Evolutionary conservation across 495 filamentous ascomycete species (phyloP).

Genomic region (Penicillium macrosclerotiorum): DNA sequence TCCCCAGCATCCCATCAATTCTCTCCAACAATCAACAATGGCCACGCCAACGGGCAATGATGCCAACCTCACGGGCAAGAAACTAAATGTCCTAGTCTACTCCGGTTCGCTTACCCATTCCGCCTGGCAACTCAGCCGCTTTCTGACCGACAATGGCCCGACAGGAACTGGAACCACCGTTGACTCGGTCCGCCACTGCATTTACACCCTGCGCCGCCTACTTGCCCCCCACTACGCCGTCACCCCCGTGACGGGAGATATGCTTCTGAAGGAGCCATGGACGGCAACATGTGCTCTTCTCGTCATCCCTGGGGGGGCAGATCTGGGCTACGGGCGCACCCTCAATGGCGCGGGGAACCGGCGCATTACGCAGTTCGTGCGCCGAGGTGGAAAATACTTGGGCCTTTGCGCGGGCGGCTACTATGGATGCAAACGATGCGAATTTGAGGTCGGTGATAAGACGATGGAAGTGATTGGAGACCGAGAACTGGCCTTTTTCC

Average conservation of each 20-base stretch:
- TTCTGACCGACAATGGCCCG: conserved; percentile 24
- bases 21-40: conserved; percentile 24
- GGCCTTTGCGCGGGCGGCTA: conserved; percentile 96
- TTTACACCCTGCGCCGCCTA: conserved; percentile 83
- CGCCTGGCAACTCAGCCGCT: conserved; percentile 22
- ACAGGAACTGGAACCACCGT: conserved; percentile 80
- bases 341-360: conserved; percentile 88
- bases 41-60: conserved; percentile 30
- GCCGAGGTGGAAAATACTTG: conserved; percentile 79
- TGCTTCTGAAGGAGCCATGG: conserved; percentile 91
- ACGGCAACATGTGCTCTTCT: conserved; percentile 79
- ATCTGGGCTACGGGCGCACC: conserved; percentile 83
- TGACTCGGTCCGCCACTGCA: conserved; percentile 84
- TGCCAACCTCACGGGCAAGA: conserved; percentile 55
- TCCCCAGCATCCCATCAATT: conserved; percentile 7
- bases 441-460: conserved; percentile 85
- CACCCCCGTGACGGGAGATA: conserved; percentile 73
- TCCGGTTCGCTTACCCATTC: conserved; percentile 55
- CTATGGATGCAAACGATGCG: conserved; percentile 76
- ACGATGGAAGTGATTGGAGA: conserved; percentile 82
- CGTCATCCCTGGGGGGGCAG: conserved; percentile 93
- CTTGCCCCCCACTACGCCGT: conserved; percentile 95
- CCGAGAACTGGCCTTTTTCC: conserved; percentile 85
- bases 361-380: conserved; percentile 78
- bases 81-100: conserved; percentile 86